A percentile compares a stretch with the other conserved stretches of the same genome.
phyloP scores from a whole-genome alignment of 129 eudicot species.

The Flaveria robusta region DNA sequence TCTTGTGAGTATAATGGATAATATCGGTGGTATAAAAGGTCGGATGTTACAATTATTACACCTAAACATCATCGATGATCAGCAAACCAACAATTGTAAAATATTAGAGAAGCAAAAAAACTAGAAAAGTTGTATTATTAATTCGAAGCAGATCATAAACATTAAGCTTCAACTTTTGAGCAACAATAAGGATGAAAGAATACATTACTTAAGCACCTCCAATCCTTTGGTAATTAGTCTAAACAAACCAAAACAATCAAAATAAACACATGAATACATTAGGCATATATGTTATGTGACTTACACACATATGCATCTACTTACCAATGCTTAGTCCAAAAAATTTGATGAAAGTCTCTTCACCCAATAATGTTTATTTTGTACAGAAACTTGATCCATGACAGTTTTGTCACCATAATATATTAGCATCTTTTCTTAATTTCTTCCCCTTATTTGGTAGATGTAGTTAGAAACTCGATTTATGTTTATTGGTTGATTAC shows the following conservation, averaged over 20 bases:
- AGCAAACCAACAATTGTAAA: background rate
- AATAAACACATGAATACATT: slow-evolving; percentile 31
- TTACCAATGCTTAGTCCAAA: slow-evolving; percentile 17
- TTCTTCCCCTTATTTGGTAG: slow-evolving; percentile 11
- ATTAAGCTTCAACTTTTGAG: slow-evolving; percentile 15
- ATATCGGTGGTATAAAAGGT: too few species aligned
- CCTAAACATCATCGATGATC: background rate
- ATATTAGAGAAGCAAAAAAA: background rate
- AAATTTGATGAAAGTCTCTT: slow-evolving; percentile 20
- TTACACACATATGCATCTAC: slow-evolving; percentile 10
- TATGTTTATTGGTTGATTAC: slow-evolving; percentile 20
- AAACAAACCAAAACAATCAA: slow-evolving; percentile 34
- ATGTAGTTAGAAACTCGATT: slow-evolving; percentile 14
- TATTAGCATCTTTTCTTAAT: slow-evolving; percentile 20
- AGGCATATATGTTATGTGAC: slow-evolving; percentile 28
- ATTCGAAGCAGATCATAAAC: background rate
- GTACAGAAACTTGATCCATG: slow-evolving; percentile 39
- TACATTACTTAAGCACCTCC: slow-evolving; percentile 22
- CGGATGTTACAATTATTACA: background rate
- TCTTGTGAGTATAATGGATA: too few species aligned
- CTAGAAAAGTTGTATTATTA: background rate
- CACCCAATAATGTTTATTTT: slow-evolving; percentile 41
- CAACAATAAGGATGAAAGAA: background rate
- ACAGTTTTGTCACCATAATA: slow-evolving; percentile 31
- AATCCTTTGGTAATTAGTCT: slow-evolving; percentile 33